Evolutionary conservation across 176 grass and related monocot species (phyloP).

Genomic region (Musa itinerans): DNA sequence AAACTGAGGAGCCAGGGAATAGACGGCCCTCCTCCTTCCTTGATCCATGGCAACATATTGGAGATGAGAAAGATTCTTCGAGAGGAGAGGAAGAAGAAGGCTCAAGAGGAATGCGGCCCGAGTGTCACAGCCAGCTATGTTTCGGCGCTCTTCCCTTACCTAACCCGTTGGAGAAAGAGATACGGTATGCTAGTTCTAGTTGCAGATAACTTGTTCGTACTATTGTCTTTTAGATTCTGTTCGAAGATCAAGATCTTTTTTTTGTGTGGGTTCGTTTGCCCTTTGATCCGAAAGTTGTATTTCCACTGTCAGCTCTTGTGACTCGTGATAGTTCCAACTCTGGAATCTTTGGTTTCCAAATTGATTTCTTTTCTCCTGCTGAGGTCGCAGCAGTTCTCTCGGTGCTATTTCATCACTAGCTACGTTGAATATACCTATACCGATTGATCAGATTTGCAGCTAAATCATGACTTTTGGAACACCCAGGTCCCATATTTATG

Average conservation of each 20-base stretch:
- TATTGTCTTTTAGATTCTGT: not conserved
- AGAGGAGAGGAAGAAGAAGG: conserved; percentile 13
- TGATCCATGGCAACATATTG: conserved; percentile 52
- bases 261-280: no score
- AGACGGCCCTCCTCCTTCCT: conserved; percentile 55
- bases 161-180: conserved; percentile 43
- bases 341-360: no score
- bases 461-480: not conserved
- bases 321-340: no score
- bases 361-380: no score
- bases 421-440: no score
- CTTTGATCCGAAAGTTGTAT: no score
- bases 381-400: no score
- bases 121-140: conserved; percentile 25
- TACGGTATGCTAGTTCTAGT: conserved; percentile 36
- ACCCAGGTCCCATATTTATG: conserved; percentile 46
- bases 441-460: not conserved
- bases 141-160: conserved; percentile 47
- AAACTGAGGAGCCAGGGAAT: conserved; percentile 60
- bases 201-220: not conserved
- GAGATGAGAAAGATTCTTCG: conserved; percentile 53
- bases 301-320: no score
- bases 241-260: not conserved
- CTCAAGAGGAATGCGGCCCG: not conserved
- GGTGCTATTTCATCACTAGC: no score